Evolutionary conservation across 2,329 filamentous ascomycete genomes (phyloP), one percentile per base, ranked within the genome.

Genomic region (Rutstroemia sp.): DNA sequence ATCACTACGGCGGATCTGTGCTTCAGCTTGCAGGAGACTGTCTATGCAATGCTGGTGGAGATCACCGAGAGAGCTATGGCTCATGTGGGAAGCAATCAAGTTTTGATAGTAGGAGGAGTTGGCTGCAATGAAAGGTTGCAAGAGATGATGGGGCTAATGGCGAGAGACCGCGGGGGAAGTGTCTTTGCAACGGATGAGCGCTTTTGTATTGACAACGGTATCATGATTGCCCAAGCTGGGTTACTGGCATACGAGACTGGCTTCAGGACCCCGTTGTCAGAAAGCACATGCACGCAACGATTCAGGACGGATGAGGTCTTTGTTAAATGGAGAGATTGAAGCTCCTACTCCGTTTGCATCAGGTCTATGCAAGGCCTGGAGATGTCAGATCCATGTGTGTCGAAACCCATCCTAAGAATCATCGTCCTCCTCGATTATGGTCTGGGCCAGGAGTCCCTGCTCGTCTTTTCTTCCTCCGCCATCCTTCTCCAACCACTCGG

Each of bases 41-140:
- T 97, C 10, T 99, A 83, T 69, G 89, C 92, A 3, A 99, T 99
- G 94, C 76, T 99, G 45, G 94, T 99, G 2, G 94, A 99, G 76
- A 99, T 96, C 65, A 99, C 94, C 0, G 94, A 99, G 75, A 84
- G 94, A 44, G 94, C 94, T 30, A 99, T 99, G 94, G 94, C 94
- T 10, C 94, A 99, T 70, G 94, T 97, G 10, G 92, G 92, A 14
- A 90, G 87, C 54, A 82, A 77, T 51, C 90, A 97, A 75, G 94
- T 99, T 6, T 77, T 99, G 47, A 91, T 99, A 55, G 94, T 99
- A 2, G 94, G 94, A 41, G 94, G 94, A 21, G 94, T 99, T 1
- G 94, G 94, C 3, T 96, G 89, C 71, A 99, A 99, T 70, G 87
- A 95, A 75, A 81, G 94, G 4, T 71, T 99, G 63, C 94, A 99